A percentile compares a stretch with the other conserved stretches of the same genome.
Evolutionary conservation across 2,329 filamentous ascomycete species (phyloP).

Genomic region (Thielaviopsis cerberus): DNA sequence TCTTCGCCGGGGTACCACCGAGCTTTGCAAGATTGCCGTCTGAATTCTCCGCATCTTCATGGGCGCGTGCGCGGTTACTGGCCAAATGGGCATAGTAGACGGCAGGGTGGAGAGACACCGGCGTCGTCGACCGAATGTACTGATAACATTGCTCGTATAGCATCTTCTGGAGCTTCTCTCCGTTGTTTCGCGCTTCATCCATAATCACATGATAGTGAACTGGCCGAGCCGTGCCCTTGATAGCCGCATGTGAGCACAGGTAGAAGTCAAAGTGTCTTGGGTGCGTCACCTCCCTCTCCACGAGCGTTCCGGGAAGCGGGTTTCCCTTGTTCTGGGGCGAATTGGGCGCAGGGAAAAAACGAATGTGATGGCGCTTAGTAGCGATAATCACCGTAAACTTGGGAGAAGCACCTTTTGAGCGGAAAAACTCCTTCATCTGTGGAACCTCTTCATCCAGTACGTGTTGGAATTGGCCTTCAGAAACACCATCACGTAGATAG

Average conservation of each 20-base stretch:
- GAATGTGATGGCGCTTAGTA: conserved; percentile 84
- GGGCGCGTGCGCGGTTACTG: conserved; percentile 57
- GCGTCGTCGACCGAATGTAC: conserved; percentile 78
- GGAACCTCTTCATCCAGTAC: conserved; percentile 63
- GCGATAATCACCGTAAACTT: conserved; percentile 76
- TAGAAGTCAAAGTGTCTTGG: conserved; percentile 83
- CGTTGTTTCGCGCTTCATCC: conserved; percentile 54
- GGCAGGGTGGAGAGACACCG: conserved; percentile 72
- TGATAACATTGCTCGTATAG: conserved; percentile 92
- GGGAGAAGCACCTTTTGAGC: conserved; percentile 24
- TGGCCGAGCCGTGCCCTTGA: conserved; percentile 84
- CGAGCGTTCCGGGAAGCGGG: conserved; percentile 65
- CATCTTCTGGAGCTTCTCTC: conserved; percentile 62
- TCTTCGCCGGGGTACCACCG: not conserved
- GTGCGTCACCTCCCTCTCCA: conserved; percentile 79
- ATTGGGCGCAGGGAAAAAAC: conserved; percentile 56
- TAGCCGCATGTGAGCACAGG: conserved; percentile 44
- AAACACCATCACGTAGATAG: conserved; percentile 86
- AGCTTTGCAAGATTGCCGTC: not conserved
- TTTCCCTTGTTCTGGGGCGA: conserved; percentile 49
- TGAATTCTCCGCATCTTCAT: conserved; percentile 33
- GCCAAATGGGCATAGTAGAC: conserved; percentile 94
- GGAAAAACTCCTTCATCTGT: conserved; percentile 46
- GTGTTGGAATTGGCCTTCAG: conserved; percentile 65
- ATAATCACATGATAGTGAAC: conserved; percentile 80